Evolutionary conservation across 345 rosid genomes (phyloP).

Genomic region (Streptanthus diversifolius): DNA sequence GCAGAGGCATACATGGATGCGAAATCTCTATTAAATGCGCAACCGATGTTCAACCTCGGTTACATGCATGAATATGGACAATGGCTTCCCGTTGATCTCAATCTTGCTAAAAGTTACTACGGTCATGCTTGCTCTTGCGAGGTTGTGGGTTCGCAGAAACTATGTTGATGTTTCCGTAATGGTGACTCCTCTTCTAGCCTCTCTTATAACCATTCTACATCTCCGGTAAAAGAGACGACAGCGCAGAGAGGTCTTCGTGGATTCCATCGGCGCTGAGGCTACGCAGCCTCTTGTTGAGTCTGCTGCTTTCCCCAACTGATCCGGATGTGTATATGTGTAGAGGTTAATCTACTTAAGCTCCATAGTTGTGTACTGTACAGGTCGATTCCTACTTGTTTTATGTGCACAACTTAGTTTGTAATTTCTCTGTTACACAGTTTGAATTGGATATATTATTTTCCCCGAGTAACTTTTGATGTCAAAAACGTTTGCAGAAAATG

Average conservation of each 20-base stretch:
- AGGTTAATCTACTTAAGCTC: not conserved
- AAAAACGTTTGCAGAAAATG: not conserved
- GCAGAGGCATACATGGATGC: constrained; percentile 97
- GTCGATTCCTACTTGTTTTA: not conserved
- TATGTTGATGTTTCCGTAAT: constrained; percentile 50
- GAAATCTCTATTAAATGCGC: constrained; percentile 74
- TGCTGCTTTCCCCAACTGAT: not conserved
- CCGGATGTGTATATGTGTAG: not conserved
- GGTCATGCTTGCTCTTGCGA: constrained; percentile 72
- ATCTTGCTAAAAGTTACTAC: constrained; percentile 90
- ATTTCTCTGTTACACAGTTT: not conserved
- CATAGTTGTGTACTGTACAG: not conserved
- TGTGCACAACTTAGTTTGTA: not conserved
- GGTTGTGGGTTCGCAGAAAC: constrained; percentile 77
- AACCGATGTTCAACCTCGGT: constrained; percentile 95
- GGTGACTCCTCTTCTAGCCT: constrained; percentile 62
- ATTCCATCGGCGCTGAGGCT: not conserved
- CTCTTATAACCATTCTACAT: constrained; percentile 63
- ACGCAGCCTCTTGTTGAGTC: constrained; percentile 13
- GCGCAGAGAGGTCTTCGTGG: constrained; percentile 42
- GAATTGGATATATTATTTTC: not conserved
- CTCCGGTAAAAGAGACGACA: constrained; percentile 54
- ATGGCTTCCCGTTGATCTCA: constrained; percentile 85
- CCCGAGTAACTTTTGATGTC: not conserved
- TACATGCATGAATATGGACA: constrained; percentile 96